A percentile compares a stretch with the other conserved stretches of the same genome.
phyloP scores from a whole-genome alignment of 2,329 filamentous ascomycete species.

The Penicillium digitatum region DNA sequence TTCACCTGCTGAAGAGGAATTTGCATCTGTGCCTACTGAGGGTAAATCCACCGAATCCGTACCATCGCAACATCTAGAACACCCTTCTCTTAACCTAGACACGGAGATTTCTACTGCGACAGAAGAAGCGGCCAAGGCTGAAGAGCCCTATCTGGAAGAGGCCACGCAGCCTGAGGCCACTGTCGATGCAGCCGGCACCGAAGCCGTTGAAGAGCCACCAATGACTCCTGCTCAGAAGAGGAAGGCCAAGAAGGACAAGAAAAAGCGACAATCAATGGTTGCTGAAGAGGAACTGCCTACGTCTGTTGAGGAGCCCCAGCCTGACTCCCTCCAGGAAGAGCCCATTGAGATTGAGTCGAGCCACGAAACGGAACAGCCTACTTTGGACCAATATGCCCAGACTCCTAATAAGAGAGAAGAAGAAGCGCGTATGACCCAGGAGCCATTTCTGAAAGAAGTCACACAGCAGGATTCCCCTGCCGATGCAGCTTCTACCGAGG shows the following conservation, averaged over 20 bases:
- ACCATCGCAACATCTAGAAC: not conserved
- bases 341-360: not conserved
- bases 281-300: slow-evolving; percentile 1
- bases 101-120: not conserved
- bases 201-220: slow-evolving; percentile 3
- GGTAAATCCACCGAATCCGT: not conserved
- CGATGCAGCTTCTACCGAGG: slow-evolving; percentile 4
- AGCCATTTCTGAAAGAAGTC: not conserved
- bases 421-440: slow-evolving; percentile 4
- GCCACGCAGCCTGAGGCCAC: not conserved
- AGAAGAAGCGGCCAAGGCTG: not conserved
- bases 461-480: not conserved
- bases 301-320: not conserved
- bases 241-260: slow-evolving; percentile 24
- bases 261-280: slow-evolving; percentile 19
- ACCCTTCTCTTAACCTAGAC: no score
- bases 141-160: not conserved
- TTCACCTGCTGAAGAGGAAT: not conserved
- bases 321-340: not conserved
- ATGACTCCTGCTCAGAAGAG: slow-evolving; percentile 19
- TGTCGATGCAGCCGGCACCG: not conserved
- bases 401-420: slow-evolving; percentile 1
- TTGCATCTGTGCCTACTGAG: not conserved
- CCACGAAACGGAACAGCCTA: not conserved
- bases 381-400: not conserved